Evolutionary conservation across 306 rosid genomes (phyloP), one percentile per base, ranked within the genome.

Genomic region (Phaseolus lunatus): DNA sequence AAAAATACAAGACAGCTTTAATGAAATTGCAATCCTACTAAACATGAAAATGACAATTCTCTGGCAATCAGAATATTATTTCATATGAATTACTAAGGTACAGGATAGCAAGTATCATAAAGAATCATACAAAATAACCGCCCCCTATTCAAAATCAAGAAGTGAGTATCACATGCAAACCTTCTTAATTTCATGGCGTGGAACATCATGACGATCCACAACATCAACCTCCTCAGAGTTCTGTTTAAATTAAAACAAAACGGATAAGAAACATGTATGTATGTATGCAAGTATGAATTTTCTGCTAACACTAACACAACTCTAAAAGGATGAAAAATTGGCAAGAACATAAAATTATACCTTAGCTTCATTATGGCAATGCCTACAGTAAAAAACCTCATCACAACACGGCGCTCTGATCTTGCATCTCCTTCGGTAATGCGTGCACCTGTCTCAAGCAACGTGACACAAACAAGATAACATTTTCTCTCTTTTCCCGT

Each of bases 331-430:
- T 2, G 52, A 41, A 66, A 19, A 16, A 69, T 29, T 18, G 15
- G 7, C 24, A 18, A 41, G 15, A 20, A 43, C 37, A 27, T 1
- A 14, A 39, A 12, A 43, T 11, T 15, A 27, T 16, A 89, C 97
- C 88, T 88, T 92, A 7, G 88, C 86, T 86, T 92, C 95, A 63
- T 92, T 87, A 59, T 92, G 97, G 71, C 95, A 92, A 76, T 92
- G 95, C 65, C 95, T 83, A 76, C 97, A 92, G 20, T 74, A 50
- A 76, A 87, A 92, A 65, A 92, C 58, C 80, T 87, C 90, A 41
- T 87, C 67, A 76, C 97, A 92, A 75, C 95, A 92, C 0, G 97
- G 93, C 16, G 97, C 81, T 77, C 87, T 81, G 35, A 92, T 85
- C 81, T 81, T 88, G 87, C 97, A 92, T 73, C 86, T 88, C 78